Conservation (phyloP, 169 alveolate genomes). For the Plasmodium reichenowi region DNA sequence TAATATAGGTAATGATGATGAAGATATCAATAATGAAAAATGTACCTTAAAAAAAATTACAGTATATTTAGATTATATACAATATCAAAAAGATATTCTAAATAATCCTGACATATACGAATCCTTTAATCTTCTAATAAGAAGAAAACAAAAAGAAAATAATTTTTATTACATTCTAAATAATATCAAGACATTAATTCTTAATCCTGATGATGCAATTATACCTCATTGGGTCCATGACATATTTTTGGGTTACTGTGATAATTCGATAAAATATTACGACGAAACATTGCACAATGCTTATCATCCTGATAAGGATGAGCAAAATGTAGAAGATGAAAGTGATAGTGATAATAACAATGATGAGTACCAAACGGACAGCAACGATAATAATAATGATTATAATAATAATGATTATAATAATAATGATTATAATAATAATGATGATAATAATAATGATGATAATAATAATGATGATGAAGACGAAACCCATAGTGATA, state of each 20-base stretch:
- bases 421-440: not conserved
- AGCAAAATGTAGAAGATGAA: not conserved
- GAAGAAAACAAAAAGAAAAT: conserved; percentile 92
- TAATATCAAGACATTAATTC: conserved; percentile 88
- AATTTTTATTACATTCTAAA: conserved; percentile 90
- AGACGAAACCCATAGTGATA: not conserved
- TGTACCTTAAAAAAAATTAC: conserved; percentile 71
- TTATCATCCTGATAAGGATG: conserved; percentile 11
- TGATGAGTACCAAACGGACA: conserved; percentile 7
- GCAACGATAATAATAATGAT: not conserved
- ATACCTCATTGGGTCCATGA: conserved; percentile 88
- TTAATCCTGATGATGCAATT: conserved; percentile 82
- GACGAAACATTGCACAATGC: conserved; percentile 31
- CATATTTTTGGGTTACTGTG: conserved; percentile 88
- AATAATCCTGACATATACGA: conserved; percentile 88
- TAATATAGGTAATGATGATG: conserved; percentile 78
- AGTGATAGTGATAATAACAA: not conserved
- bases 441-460: not conserved
- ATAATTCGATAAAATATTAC: conserved; percentile 80
- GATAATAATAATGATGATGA: not conserved
- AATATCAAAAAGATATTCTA: conserved; percentile 86
- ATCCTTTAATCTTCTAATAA: conserved; percentile 88
- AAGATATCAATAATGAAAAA: conserved; percentile 81
- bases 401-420: too few species aligned
- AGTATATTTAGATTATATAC: conserved; percentile 87